Percentiles rank a stretch among this genome's conserved stretches.
Conservation (phyloP, 345 rosid genomes). For the Syzygium aqueum region DNA sequence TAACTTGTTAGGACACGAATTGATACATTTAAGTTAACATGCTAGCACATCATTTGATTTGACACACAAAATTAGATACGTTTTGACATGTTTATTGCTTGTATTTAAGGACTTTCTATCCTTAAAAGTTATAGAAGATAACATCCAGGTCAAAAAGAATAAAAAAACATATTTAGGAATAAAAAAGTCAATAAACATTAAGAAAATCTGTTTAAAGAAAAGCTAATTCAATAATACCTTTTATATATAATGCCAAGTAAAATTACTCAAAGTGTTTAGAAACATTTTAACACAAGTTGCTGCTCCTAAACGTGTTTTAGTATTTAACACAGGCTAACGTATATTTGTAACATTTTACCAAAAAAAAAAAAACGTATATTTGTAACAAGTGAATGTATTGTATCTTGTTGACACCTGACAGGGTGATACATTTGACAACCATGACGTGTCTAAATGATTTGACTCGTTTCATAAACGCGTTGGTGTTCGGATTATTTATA, state of each 20-base stretch:
- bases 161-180: background rate
- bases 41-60: background rate
- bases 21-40: no score
- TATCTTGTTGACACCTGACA: background rate
- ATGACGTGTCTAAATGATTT: background rate
- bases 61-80: background rate
- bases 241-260: background rate
- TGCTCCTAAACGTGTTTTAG: background rate
- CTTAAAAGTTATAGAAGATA: background rate
- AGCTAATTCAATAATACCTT: background rate
- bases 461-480: no score
- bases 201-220: background rate
- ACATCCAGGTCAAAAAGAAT: background rate
- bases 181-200: no score
- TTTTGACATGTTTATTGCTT: background rate
- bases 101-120: no score
- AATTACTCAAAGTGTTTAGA: background rate
- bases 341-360: no score
- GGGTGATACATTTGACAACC: background rate
- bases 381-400: background rate
- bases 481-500: background rate
- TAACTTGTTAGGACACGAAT: no score
- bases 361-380: no score
- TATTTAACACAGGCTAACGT: background rate
- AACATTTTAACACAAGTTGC: background rate